phyloP scores from a whole-genome alignment of 108 stramenopile species.

The Cafeteria roenbergensis region DNA sequence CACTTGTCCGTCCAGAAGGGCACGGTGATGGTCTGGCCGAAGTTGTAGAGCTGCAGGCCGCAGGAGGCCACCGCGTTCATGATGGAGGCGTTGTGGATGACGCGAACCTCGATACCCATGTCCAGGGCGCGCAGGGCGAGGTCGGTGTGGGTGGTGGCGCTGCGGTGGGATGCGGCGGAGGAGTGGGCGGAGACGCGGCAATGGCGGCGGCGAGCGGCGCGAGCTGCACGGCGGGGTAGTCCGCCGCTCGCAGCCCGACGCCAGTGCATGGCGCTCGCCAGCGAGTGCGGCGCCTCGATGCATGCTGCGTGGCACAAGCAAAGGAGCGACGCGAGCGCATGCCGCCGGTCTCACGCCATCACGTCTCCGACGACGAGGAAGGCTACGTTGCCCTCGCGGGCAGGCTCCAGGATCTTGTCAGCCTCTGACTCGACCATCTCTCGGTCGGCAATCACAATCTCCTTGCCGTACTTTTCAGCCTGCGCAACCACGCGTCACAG shows the following conservation, averaged over 20 bases:
- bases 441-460: constrained; percentile 74
- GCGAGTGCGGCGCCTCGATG: too few species aligned
- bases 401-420: constrained; percentile 70
- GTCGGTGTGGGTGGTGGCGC: constrained; percentile 33
- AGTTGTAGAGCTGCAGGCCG: constrained; percentile 92
- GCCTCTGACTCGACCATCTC: constrained; percentile 79
- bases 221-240: too few species aligned
- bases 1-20: constrained; percentile 85
- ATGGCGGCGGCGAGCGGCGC: too few species aligned
- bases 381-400: constrained; percentile 58
- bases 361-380: constrained; percentile 97
- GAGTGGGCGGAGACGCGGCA: too few species aligned
- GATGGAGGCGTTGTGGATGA: constrained; percentile 93
- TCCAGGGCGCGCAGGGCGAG: constrained; percentile 43
- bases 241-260: too few species aligned
- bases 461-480: constrained; percentile 73
- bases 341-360: constrained; percentile 50
- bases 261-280: too few species aligned
- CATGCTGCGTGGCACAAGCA: too few species aligned
- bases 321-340: background rate
- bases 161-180: too few species aligned
- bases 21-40: constrained; percentile 91
- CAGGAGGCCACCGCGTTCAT: constrained; percentile 93
- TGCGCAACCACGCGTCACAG: constrained; percentile 33
- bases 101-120: constrained; percentile 60